Evolutionary conservation across 345 rosid species (phyloP), one percentile per base, ranked within the genome.

Genomic region (Brassica nigra): DNA sequence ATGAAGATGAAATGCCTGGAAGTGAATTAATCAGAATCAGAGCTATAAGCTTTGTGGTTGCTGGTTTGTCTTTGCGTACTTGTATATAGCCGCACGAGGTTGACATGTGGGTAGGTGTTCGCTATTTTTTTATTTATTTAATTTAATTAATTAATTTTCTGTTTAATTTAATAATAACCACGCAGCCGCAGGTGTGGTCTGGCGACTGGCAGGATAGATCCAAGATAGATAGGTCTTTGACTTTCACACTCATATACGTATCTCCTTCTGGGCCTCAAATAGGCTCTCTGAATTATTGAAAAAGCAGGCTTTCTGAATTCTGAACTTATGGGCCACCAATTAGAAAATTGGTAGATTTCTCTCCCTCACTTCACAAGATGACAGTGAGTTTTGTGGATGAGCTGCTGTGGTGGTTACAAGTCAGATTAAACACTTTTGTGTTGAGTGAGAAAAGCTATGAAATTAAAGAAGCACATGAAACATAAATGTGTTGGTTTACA

Each of bases 21-120:
- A 62, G 33, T 57, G 18, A 28, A 28, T 44, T 31, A 14, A 39
- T 39, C 47, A 9, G 12, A 5, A 34, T 34, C n/a, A 30, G 37
- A 34, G 8, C 33, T 31, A 4, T 1, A 18, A 18, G 62, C 1
- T 18, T 55, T 55, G 59, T 54, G 27, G 27, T 58, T 20, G 33
- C 33, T 59, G 23, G n/a, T 20, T 31, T 20, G 70, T 18, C 70
- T 20, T n/a, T 49, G 57, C 5, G 31, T 69, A 30, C 15, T 66
- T 15, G 30, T 27, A 71, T 62, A 33, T 27, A 70, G 37, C n/a
- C n/a, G 14, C 62, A 69, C 69, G 74, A 68, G 62, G 62, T 76
- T 36, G 15, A 39, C 33, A 61, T 1, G 39, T 75, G 78, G 54
- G 54, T 64, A 52, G 71, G 77, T 66, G 55, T 8, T 31, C 2